Evolutionary conservation across 495 filamentous ascomycete species (phyloP), one percentile per base, ranked within the genome.

Genomic region (Halenospora varia): DNA sequence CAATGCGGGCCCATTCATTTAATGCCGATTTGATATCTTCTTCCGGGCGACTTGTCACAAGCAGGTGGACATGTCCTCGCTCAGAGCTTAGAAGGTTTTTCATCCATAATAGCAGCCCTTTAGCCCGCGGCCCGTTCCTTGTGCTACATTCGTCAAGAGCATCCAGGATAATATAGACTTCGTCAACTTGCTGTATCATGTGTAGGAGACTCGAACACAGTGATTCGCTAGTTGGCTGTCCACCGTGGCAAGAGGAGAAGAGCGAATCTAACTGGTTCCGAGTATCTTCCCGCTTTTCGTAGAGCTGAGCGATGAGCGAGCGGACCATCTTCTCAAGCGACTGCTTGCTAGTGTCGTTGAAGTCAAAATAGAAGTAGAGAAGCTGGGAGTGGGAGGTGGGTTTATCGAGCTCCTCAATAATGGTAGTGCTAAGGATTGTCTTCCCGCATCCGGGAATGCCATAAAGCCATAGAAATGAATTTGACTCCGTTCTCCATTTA

Each of bases 61-160:
- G 53, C 25, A 64, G 45, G 23, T 56, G 57, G 26, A 66, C 42
- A 24, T 1, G 22, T 48, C 20, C 59, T 59, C 0, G 51, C 57
- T 22, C 73, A 71, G 18, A 76, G 51, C 8, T 52, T 59, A 25
- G 66, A 66, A n/a, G 76, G 52, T 19, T 62, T 63, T 56, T 20
- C 8, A 45, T 11, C 58, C 61, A 17, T 55, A 59, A 13, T 75
- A 55, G 54, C 75, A 61, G n/a, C 41, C 25, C 23, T 60, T 58
- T 41, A 65, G 62, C 56, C 66, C 62, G 23, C 64, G 66, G 57
- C 71, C 58, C 26, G 64, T 40, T 18, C 47, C 55, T 48, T 44
- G 39, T 10, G n/a, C 25, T 17, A 50, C 69, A 73, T 59, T 79
- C 76, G 57, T 79, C 75, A 3, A 79, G 61, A 35, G 76, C 76